Evolutionary conservation across 2,329 filamentous ascomycete species (phyloP), one percentile per base, ranked within the genome.

Genomic region (Aspergillus fructus): DNA sequence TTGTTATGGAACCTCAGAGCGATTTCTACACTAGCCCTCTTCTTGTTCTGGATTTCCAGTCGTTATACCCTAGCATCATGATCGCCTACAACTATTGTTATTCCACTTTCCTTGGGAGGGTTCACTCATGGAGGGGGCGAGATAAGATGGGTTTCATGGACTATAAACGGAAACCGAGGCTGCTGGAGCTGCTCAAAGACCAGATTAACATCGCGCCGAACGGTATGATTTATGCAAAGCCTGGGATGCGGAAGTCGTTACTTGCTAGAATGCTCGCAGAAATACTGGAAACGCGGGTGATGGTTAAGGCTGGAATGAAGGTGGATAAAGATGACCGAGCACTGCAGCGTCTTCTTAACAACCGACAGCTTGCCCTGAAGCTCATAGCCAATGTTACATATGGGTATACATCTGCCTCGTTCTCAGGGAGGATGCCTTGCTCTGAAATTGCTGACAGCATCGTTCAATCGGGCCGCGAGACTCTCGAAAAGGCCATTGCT

Each of bases 51-150:
- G 94, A 99, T 74, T 99, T 99, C 62, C 93, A 97, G 69, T 96
- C 91, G 59, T 78, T 99, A 48, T 99, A 99, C 64, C 94, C 94
- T 0, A 97, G 93, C 73, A 88, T 97, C 59, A 97, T 99, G 92
- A 97, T 99, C 69, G 94, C 94, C 0, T 97, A 99, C 78, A 99
- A 99, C 68, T 94, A 97, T 71, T 99, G 94, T 77, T 99, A 99
- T 71, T 97, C 94, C 0, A 99, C 94, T 0, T 99, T 93, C 65
- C 81, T 97, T 0, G 94, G 94, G 0, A 86, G 94, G 30, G 87
- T 96, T 40, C 85, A 87, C 27, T 85, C 87, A 65, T 97, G 93
- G 93, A 86, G 91, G n/a, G 93, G 92, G 2, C 86, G 84, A 30
- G 93, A 91, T 78, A 96, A 97, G 76, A 91, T 99, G 89, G 94